Conservation (phyloP, 2,329 filamentous ascomycete species). For the Colletotrichum salicis region DNA sequence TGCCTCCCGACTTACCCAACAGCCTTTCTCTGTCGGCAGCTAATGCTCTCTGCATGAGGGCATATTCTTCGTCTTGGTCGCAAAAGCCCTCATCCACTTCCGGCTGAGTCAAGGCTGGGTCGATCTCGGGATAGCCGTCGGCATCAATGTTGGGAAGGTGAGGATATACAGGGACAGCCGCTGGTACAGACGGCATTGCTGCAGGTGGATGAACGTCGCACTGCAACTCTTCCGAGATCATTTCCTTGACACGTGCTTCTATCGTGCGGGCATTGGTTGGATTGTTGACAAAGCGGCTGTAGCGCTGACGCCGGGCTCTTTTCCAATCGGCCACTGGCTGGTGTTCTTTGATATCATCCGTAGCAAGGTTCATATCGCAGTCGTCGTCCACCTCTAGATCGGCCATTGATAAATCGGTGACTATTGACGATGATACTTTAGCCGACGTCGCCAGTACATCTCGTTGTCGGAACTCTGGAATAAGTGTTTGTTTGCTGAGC, state of each 20-base stretch:
- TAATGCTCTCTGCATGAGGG: not conserved
- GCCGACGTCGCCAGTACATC: not conserved
- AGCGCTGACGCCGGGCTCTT: constrained; percentile 25
- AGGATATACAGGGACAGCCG: not conserved
- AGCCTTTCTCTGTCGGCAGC: not conserved
- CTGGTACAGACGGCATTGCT: not conserved
- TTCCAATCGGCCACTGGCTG: constrained; percentile 30
- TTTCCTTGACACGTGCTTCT: constrained; percentile 21
- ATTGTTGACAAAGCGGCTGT: constrained; percentile 28
- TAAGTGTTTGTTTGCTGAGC: constrained; percentile 27
- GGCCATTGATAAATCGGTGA: constrained; percentile 9
- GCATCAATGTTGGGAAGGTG: constrained; percentile 4
- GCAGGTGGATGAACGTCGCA: constrained; percentile 14
- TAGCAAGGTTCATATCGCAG: constrained; percentile 18
- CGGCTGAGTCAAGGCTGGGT: not conserved
- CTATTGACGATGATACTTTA: not conserved
- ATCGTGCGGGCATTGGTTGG: constrained; percentile 23
- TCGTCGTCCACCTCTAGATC: constrained; percentile 31
- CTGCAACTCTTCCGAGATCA: constrained; percentile 21
- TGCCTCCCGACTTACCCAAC: not conserved
- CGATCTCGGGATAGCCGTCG: not conserved
- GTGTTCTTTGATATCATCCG: constrained; percentile 18
- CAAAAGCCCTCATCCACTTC: constrained; percentile 33
- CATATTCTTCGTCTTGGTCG: constrained; percentile 19
- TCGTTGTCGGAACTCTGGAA: constrained; percentile 7